Conservation (phyloP, 2,329 filamentous ascomycete genomes). For the Aspergillus luchuensis region DNA sequence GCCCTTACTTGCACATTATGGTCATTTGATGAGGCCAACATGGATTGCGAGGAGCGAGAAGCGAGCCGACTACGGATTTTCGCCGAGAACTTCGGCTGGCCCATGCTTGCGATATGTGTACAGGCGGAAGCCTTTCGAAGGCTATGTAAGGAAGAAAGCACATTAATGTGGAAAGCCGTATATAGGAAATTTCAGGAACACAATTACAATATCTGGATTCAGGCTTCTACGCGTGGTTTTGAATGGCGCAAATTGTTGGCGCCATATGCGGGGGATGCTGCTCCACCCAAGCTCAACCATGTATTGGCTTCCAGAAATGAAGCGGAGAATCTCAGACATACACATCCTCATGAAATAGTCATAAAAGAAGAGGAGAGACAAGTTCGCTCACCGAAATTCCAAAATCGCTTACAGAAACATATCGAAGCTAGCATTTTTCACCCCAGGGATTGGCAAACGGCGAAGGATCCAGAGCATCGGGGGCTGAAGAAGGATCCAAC, state of each 20-base stretch:
- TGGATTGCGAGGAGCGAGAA: neutral
- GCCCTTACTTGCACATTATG: neutral
- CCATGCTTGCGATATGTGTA: slow-evolving; percentile 29
- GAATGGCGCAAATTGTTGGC: slow-evolving; percentile 27
- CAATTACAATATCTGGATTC: slow-evolving; percentile 27
- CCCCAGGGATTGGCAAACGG: neutral
- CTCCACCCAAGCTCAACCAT: slow-evolving; percentile 5
- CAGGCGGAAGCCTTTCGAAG: slow-evolving; percentile 30
- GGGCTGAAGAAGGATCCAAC: slow-evolving; percentile 15
- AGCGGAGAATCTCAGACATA: neutral
- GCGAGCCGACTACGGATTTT: slow-evolving; percentile 7
- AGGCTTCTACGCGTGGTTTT: slow-evolving; percentile 26
- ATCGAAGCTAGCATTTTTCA: slow-evolving; percentile 18
- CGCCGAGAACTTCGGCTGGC: slow-evolving; percentile 25
- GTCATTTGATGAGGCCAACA: neutral
- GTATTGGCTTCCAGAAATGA: neutral
- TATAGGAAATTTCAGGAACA: slow-evolving; percentile 21
- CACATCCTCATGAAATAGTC: slow-evolving; percentile 19
- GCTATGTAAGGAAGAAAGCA: slow-evolving; percentile 4
- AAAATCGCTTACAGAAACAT: slow-evolving; percentile 17
- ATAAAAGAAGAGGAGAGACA: slow-evolving; percentile 6
- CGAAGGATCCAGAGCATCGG: no score
- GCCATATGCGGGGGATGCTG: slow-evolving; percentile 10
- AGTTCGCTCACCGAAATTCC: slow-evolving; percentile 10
- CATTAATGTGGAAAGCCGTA: slow-evolving; percentile 21